phyloP scores from a whole-genome alignment of 1,284 basidiomycete genomes.

The Cryptococcus floricola region DNA sequence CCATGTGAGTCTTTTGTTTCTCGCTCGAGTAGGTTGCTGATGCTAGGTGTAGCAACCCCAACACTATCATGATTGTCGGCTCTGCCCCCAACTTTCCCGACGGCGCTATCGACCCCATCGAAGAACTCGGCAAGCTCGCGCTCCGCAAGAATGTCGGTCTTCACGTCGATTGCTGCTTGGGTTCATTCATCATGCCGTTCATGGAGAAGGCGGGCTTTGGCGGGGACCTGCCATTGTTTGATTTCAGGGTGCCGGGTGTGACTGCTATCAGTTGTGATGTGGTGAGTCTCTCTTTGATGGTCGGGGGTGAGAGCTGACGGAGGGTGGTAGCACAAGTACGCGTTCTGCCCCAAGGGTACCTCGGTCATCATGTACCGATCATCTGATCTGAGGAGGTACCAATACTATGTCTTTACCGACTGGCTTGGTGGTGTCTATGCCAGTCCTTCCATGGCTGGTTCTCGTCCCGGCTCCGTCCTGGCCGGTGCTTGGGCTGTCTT shows the following conservation, averaged over 20 bases:
- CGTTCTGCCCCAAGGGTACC: slow-evolving; percentile 63
- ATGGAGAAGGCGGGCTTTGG: slow-evolving; percentile 58
- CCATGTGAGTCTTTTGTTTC: slow-evolving; percentile 62
- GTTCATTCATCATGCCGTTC: slow-evolving; percentile 88
- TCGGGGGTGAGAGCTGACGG: slow-evolving; percentile 1
- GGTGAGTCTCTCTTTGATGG: slow-evolving; percentile 47
- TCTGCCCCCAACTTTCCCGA: slow-evolving; percentile 91
- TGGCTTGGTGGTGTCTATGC: slow-evolving; percentile 62
- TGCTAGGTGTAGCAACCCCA: slow-evolving; percentile 39
- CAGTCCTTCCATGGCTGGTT: slow-evolving; percentile 72
- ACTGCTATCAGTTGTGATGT: slow-evolving; percentile 89
- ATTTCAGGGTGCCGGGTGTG: slow-evolving; percentile 84
- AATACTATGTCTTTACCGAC: slow-evolving; percentile 76
- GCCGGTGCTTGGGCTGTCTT: slow-evolving; percentile 96
- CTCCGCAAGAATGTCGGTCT: slow-evolving; percentile 71
- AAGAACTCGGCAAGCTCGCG: slow-evolving; percentile 72
- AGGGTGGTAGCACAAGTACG: slow-evolving; percentile 41
- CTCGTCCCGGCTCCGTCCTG: slow-evolving; percentile 82
- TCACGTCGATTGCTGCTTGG: slow-evolving; percentile 91
- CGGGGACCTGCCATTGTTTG: slow-evolving; percentile 56
- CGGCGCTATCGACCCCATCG: slow-evolving; percentile 84
- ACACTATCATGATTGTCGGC: slow-evolving; percentile 68
- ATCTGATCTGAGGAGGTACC: slow-evolving; percentile 66
- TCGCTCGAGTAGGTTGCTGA: neutral
- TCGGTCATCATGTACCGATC: slow-evolving; percentile 90